Evolutionary conservation across 2,329 filamentous ascomycete genomes (phyloP).

Genomic region (Alternaria arbusti): DNA sequence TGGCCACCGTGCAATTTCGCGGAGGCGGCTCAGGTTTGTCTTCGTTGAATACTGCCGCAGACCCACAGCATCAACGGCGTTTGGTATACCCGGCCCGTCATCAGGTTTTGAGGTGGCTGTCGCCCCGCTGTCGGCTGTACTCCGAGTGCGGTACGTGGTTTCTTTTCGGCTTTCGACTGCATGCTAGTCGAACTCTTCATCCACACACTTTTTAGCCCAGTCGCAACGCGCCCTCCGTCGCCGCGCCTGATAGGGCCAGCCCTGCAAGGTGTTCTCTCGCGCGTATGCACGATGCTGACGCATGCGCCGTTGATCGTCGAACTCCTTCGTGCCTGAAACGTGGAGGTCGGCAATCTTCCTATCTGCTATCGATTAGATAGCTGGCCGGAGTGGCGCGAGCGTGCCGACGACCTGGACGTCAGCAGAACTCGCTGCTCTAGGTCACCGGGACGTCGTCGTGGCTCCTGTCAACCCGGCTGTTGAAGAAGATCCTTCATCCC

Average conservation of each 20-base stretch:
- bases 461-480: conserved; percentile 2
- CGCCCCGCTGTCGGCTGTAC: not conserved
- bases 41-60: not conserved
- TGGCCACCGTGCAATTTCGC: conserved; percentile 9
- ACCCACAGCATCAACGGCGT: conserved; percentile 3
- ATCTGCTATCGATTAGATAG: conserved; percentile 29
- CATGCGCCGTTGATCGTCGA: conserved; percentile 2
- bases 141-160: conserved; percentile 1
- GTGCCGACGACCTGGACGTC: not conserved
- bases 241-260: not conserved
- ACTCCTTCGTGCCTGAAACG: conserved; percentile 7
- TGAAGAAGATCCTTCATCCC: not conserved
- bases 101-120: not conserved
- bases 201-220: not conserved
- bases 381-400: conserved; percentile 18
- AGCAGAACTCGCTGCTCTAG: not conserved
- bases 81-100: not conserved
- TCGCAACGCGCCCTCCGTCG: not conserved
- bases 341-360: conserved; percentile 18
- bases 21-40: not conserved
- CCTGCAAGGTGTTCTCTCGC: conserved; percentile 4
- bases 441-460: not conserved
- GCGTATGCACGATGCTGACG: conserved; percentile 8
- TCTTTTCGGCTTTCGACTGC: not conserved
- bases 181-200: not conserved